These are phyloP conservation scores for Myxozyma neotropica DNA, from an alignment of 805 yeast genomes.

Conservation along the genomic window DNA sequence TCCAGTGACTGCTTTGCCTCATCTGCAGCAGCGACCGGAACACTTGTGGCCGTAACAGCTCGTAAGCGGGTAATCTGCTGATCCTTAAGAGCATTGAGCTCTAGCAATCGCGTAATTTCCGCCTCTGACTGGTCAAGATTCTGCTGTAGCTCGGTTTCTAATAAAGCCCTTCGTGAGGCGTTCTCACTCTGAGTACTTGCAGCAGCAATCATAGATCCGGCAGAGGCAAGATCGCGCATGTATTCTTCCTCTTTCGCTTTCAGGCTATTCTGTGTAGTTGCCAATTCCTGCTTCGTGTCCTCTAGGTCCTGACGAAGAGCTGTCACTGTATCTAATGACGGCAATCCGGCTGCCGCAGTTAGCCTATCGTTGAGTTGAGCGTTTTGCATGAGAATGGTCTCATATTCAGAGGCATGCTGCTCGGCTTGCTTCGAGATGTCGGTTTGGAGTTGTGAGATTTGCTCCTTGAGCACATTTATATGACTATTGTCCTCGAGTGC, in stretches of 20 bases:
- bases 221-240: slow-evolving; percentile 11
- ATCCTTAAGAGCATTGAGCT: not conserved
- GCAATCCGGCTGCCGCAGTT: not conserved
- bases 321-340: not conserved
- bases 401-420: slow-evolving; percentile 8
- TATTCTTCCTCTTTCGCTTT: slow-evolving; percentile 7
- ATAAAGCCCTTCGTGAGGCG: not conserved
- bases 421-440: not conserved
- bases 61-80: slow-evolving; percentile 2
- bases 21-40: not conserved
- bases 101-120: not conserved
- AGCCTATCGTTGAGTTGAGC: not conserved
- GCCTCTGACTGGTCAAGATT: not conserved
- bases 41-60: not conserved
- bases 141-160: slow-evolving; percentile 5
- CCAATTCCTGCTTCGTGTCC: not conserved
- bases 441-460: not conserved
- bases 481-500: not conserved
- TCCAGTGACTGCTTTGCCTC: slow-evolving; percentile 2
- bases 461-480: not conserved
- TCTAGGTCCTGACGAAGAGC: not conserved
- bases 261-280: not conserved
- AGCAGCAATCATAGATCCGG: slow-evolving; percentile 9
- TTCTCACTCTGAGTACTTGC: not conserved
- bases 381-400: not conserved